Evolutionary conservation across 441 rosid genomes (phyloP).

Genomic region (Aleurites moluccanus): DNA sequence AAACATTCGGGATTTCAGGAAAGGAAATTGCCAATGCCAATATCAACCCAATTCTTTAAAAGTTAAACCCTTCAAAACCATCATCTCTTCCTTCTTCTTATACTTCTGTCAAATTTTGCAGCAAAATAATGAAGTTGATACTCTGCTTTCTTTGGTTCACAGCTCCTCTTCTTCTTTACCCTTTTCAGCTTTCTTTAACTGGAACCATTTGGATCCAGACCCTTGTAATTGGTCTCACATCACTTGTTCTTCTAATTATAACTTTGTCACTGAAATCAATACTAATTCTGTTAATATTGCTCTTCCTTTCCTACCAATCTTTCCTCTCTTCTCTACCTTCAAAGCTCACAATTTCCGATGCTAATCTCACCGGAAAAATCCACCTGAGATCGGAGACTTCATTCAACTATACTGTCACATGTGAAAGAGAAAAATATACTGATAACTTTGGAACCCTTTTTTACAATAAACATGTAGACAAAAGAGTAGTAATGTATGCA

Average conservation of each 20-base stretch:
- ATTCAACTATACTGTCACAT: no score
- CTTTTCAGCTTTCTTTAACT: conserved; percentile 49
- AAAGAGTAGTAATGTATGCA: no score
- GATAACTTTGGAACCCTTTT: no score
- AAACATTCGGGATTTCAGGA: no score
- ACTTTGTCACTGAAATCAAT: conserved; percentile 60
- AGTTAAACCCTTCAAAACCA: conserved; percentile 15
- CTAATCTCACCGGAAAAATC: conserved; percentile 71
- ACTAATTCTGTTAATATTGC: conserved; percentile 57
- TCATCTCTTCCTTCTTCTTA: conserved; percentile 30
- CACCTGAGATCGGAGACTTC: conserved; percentile 53
- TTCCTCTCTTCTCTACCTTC: conserved; percentile 50
- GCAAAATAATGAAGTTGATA: conserved; percentile 56
- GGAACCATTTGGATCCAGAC: conserved; percentile 59
- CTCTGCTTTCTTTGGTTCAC: conserved; percentile 73
- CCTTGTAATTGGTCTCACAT: conserved; percentile 88
- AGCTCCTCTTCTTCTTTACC: conserved; percentile 42
- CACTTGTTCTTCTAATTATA: conserved; percentile 60
- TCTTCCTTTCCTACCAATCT: conserved; percentile 56
- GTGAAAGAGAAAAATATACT: no score
- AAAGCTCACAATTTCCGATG: conserved; percentile 54
- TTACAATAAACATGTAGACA: no score
- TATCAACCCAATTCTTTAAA: no score
- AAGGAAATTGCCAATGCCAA: no score
- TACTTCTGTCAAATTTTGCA: conserved; percentile 25